phyloP scores from a whole-genome alignment of 208 protist genomes.

The Leishmania gerbilli region DNA sequence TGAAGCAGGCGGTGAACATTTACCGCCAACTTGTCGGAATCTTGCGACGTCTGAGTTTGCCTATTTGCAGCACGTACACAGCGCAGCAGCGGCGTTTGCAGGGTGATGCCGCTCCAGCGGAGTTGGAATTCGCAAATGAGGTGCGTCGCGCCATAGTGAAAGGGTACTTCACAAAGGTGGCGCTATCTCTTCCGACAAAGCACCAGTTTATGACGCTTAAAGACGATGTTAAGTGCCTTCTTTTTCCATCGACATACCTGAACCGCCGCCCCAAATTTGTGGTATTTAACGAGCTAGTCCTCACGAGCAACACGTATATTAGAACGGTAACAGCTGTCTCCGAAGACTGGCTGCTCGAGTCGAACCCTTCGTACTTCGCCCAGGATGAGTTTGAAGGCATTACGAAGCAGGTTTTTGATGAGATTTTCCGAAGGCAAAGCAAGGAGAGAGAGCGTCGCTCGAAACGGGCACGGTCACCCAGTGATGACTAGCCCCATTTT shows the following conservation, averaged over 20 bases:
- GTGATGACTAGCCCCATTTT: constrained; percentile 27
- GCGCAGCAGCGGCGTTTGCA: constrained; percentile 20
- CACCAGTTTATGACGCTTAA: constrained; percentile 97
- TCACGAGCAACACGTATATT: constrained; percentile 95
- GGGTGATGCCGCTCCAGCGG: constrained; percentile 21
- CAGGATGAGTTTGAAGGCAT: constrained; percentile 81
- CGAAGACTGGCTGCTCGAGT: constrained; percentile 93
- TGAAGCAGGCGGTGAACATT: constrained; percentile 95
- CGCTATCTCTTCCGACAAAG: constrained; percentile 94
- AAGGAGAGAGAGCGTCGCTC: constrained; percentile 11
- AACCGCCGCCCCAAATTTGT: constrained; percentile 97
- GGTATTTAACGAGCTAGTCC: constrained; percentile 98
- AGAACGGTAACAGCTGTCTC: constrained; percentile 96
- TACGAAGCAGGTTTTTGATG: constrained; percentile 76
- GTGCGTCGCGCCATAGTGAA: constrained; percentile 92
- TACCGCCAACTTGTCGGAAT: constrained; percentile 94
- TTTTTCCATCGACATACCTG: constrained; percentile 92
- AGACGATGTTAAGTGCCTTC: constrained; percentile 94
- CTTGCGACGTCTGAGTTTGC: constrained; percentile 75
- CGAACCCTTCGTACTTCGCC: constrained; percentile 88
- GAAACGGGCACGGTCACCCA: constrained; percentile 33
- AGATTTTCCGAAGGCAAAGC: constrained; percentile 58
- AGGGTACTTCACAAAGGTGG: constrained; percentile 97
- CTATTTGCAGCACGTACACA: constrained; percentile 69
- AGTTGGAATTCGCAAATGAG: constrained; percentile 78